Evolutionary conservation across 1,284 basidiomycete species (phyloP), one percentile per base, ranked within the genome.

Genomic region (Rhodotorula sp.): DNA sequence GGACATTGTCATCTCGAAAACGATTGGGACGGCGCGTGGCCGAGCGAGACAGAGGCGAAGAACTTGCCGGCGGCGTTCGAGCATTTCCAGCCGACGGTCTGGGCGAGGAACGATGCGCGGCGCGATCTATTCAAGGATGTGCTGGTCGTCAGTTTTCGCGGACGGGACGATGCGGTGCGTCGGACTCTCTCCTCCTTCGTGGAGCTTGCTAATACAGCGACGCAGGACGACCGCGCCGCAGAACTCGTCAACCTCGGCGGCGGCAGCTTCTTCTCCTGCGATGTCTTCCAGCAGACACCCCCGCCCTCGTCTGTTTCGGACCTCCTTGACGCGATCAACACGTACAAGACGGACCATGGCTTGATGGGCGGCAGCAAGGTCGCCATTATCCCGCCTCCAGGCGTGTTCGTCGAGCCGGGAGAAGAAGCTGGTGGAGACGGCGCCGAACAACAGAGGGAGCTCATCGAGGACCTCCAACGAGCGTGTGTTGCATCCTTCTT

Each of bases 1-100:
- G 66, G 62, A 1, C 66, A 75, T n/a, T 59, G 59, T 17, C 19
- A 32, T 1, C 63, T 73, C 59, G 74, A 75, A 55, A 17, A 34
- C 3, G 60, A 69, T 29, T 75, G 67, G 59, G 48, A 53, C 4
- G 24, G 19, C 2, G 44, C 53, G 15, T 59, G 58, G 54, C 68
- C 68, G 11, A 29, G 17, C 2, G 58, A 67, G 59, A 29, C 19
- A 27, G 39, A 47, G 4, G 19, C 7, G 10, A n/a, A 59, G 27
- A 34, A 47, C 27, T 9, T 36, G 2, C 60, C 54, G 53, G 55
- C 46, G 27, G 6, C 13, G 20, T 54, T 32, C 17, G 53, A 11
- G n/a, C 29, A 13, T 4, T 32, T 29, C 13, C 51, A 62, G 13
- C 49, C 60, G 29, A 19, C 44, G 22, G 32, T 9, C 27, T 72